Percentiles rank a stretch among this genome's conserved stretches.
Evolutionary conservation across 495 filamentous ascomycete genomes (phyloP).

Genomic region (Cudoniella acicularis): DNA sequence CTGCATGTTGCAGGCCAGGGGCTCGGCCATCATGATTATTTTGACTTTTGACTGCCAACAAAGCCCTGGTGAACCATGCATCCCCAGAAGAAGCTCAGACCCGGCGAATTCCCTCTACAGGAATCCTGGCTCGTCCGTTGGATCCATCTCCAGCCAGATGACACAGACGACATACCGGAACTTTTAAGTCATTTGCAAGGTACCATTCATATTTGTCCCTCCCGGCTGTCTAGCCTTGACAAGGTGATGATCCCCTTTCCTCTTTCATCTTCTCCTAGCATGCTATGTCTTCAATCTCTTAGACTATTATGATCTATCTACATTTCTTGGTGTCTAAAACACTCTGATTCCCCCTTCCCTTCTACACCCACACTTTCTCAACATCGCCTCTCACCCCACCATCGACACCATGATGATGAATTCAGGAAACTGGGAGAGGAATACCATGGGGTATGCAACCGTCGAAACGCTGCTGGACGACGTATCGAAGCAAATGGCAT

Average conservation of each 20-base stretch:
- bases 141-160: constrained; percentile 23
- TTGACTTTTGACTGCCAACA: constrained; percentile 29
- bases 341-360: constrained; percentile 1
- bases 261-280: neutral
- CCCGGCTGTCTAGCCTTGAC: constrained; percentile 23
- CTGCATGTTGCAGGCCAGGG: constrained; percentile 24
- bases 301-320: constrained; percentile 12
- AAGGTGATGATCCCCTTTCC: constrained; percentile 5
- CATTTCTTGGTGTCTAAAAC: neutral
- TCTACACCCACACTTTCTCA: neutral
- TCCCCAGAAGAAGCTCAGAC: constrained; percentile 29
- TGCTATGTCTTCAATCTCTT: constrained; percentile 14
- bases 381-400: neutral
- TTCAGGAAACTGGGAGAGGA: constrained; percentile 9
- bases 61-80: constrained; percentile 15
- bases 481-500: constrained; percentile 26
- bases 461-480: constrained; percentile 27
- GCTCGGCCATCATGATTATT: constrained; percentile 18
- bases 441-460: constrained; percentile 17
- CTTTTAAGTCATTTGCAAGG: constrained; percentile 23
- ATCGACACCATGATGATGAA: constrained; percentile 17
- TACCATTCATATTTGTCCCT: constrained; percentile 22
- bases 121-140: constrained; percentile 18
- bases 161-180: constrained; percentile 25
- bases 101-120: constrained; percentile 19